phyloP scores from a whole-genome alignment of 2,329 filamentous ascomycete genomes.

The Stachybotrys chartarum region DNA sequence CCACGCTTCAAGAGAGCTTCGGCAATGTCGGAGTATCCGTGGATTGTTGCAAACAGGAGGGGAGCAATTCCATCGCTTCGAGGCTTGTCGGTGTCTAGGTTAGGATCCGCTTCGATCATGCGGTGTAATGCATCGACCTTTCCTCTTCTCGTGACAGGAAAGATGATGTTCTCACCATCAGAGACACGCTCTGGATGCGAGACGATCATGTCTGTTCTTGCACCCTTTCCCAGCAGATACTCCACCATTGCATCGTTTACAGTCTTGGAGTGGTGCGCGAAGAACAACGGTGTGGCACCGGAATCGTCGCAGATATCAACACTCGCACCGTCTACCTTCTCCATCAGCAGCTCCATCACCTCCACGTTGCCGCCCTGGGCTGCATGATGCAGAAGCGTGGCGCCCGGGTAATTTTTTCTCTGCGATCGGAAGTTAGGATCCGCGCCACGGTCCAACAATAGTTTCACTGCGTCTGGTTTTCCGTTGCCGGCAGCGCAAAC shows the following conservation, averaged over 20 bases:
- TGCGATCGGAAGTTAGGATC: conserved; percentile 7
- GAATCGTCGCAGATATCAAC: conserved; percentile 7
- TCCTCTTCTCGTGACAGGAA: conserved; percentile 6
- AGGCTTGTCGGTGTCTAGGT: conserved; percentile 3
- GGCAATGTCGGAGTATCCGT: conserved; percentile 2
- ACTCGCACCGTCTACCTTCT: background rate
- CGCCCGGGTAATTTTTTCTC: conserved; percentile 6
- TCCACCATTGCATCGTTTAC: conserved; percentile 9
- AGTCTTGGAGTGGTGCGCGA: conserved; percentile 4
- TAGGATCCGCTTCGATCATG: conserved; percentile 8
- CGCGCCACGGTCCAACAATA: conserved; percentile 10
- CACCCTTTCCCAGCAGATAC: conserved; percentile 8
- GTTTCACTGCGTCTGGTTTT: conserved; percentile 3
- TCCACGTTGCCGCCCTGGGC: conserved; percentile 8
- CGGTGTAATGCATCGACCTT: conserved; percentile 6
- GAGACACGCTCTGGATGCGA: background rate
- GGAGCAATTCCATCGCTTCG: conserved; percentile 5
- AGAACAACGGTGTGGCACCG: conserved; percentile 8
- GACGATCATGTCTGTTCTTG: conserved; percentile 3
- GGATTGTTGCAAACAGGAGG: conserved; percentile 6
- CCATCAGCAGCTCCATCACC: conserved; percentile 6
- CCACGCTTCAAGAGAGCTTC: conserved; percentile 7
- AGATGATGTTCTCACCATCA: conserved; percentile 7
- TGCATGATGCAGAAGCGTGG: conserved; percentile 8
- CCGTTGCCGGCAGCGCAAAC: conserved; percentile 4